These are phyloP conservation scores for Amanita exitialis DNA, from an alignment of 768 basidiomycete species.

Conservation along the genomic window DNA sequence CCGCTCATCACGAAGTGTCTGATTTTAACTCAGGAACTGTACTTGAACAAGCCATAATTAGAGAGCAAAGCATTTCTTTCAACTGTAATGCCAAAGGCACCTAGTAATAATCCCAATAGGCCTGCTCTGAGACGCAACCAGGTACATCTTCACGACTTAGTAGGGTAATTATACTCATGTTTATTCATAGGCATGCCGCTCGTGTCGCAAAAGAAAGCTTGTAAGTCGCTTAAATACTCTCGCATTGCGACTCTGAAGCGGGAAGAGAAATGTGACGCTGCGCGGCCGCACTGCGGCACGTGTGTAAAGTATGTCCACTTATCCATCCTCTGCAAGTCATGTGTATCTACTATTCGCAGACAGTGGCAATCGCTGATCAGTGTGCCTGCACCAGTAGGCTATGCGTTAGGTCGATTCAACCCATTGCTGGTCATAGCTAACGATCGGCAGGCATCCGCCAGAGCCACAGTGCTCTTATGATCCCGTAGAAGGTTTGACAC, in stretches of 20 bases:
- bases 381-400: constrained; percentile 79
- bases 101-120: constrained; percentile 34
- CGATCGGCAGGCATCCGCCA: constrained; percentile 54
- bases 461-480: constrained; percentile 84
- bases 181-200: constrained; percentile 56
- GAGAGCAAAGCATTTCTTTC: neutral
- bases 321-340: neutral
- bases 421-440: constrained; percentile 7
- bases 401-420: constrained; percentile 45
- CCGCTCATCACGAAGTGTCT: neutral
- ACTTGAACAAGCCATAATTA: neutral
- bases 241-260: constrained; percentile 2
- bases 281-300: constrained; percentile 76
- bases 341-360: constrained; percentile 23
- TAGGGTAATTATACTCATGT: constrained; percentile 5
- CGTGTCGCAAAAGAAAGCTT: constrained; percentile 78
- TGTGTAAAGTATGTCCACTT: constrained; percentile 64
- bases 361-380: constrained; percentile 77
- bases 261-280: constrained; percentile 77
- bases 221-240: constrained; percentile 30
- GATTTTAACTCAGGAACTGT: neutral
- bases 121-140: constrained; percentile 74
- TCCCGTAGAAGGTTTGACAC: constrained; percentile 71
- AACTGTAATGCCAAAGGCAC: constrained; percentile 57
- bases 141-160: constrained; percentile 23